phyloP scores from a whole-genome alignment of 1,139 yeast species.

The Yamadazyma jaroonii region DNA sequence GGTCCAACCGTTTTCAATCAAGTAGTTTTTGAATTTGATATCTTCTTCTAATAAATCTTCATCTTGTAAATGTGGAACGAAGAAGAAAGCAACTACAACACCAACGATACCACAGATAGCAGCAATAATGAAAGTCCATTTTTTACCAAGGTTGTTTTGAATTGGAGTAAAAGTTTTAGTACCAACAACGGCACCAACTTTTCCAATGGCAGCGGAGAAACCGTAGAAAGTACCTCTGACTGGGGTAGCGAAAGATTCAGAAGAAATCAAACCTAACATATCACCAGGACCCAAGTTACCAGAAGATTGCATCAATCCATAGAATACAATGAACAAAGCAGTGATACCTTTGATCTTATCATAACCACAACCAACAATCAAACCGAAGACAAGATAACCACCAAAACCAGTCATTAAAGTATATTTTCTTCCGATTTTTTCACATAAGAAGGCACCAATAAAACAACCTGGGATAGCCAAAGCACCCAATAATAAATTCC shows the following conservation, averaged over 20 bases:
- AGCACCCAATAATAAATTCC: slow-evolving; percentile 44
- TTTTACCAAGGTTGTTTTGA: slow-evolving; percentile 29
- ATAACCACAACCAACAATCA: slow-evolving; percentile 47
- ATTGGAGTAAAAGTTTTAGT: slow-evolving; percentile 45
- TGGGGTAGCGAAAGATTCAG: slow-evolving; percentile 73
- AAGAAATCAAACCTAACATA: slow-evolving; percentile 64
- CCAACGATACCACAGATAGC: slow-evolving; percentile 72
- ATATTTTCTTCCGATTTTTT: slow-evolving; percentile 43
- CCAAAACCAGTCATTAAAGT: slow-evolving; percentile 45
- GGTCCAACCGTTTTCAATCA: slow-evolving; percentile 64
- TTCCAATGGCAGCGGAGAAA: slow-evolving; percentile 47
- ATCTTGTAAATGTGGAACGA: slow-evolving; percentile 64
- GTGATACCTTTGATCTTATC: slow-evolving; percentile 38
- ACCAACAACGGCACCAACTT: slow-evolving; percentile 51
- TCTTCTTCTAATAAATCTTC: slow-evolving; percentile 70
- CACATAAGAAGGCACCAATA: slow-evolving; percentile 42
- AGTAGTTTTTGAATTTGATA: slow-evolving; percentile 56
- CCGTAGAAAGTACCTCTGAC: slow-evolving; percentile 66
- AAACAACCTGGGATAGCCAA: slow-evolving; percentile 48
- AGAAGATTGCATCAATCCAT: slow-evolving; percentile 45
- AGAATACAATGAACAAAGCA: slow-evolving; percentile 44
- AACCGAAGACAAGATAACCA: slow-evolving; percentile 47
- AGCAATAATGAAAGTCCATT: slow-evolving; percentile 54
- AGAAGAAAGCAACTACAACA: slow-evolving; percentile 55
- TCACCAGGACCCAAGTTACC: slow-evolving; percentile 82